phyloP scores from a whole-genome alignment of 352 stramenopile species.

The Globisporangium irregulare region DNA sequence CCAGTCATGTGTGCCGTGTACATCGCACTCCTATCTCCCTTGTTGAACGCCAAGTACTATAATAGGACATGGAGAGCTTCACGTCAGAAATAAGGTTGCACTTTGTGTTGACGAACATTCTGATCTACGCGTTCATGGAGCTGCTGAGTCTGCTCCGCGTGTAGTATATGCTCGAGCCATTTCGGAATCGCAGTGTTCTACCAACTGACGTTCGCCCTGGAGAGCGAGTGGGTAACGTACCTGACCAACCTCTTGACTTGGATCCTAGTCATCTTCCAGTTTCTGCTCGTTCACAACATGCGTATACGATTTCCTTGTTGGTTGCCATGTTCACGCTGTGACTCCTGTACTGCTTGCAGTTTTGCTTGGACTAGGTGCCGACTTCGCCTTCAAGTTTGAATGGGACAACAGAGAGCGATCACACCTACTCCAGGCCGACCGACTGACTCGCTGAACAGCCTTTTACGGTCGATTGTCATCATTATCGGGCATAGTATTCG shows the following conservation, averaged over 20 bases:
- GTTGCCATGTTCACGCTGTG: too few relatives aligned
- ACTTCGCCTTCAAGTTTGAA: not conserved
- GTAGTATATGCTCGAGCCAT: conserved; percentile 8
- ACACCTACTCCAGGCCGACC: too few relatives aligned
- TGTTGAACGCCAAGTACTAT: conserved; percentile 22
- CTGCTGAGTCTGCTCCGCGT: conserved; percentile 20
- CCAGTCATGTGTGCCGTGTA: not conserved
- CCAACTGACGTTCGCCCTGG: conserved; percentile 23
- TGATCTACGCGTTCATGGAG: conserved; percentile 20
- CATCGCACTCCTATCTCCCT: conserved; percentile 10
- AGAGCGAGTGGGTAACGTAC: not conserved
- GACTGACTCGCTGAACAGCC: too few relatives aligned
- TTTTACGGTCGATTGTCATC: too few relatives aligned
- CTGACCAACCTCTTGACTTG: not conserved
- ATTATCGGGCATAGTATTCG: not conserved
- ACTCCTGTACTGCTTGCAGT: too few relatives aligned
- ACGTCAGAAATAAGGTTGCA: conserved; percentile 6
- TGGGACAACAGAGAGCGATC: not conserved
- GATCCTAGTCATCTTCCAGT: conserved; percentile 1
- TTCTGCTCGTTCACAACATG: not conserved
- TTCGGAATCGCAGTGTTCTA: conserved; percentile 22
- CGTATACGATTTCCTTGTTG: too few relatives aligned
- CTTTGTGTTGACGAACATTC: conserved; percentile 18
- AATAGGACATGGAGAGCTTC: not conserved
- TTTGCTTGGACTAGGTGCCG: not conserved